A percentile compares a stretch with the other conserved stretches of the same genome.
phyloP scores from a whole-genome alignment of 1,139 yeast genomes.

The Hansenula sp. region DNA sequence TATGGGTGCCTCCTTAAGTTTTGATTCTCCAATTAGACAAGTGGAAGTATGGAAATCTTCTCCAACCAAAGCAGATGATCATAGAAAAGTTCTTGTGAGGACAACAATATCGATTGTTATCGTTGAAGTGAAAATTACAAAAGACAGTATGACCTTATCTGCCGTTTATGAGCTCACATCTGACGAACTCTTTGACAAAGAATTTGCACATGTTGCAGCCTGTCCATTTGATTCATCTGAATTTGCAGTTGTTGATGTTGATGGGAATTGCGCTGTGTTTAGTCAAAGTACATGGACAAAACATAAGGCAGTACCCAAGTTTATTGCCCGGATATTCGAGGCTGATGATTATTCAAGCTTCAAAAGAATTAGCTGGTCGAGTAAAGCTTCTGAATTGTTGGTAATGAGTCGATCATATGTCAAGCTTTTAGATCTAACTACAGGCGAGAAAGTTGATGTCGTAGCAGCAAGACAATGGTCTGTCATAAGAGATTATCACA shows the following conservation, averaged over 20 bases:
- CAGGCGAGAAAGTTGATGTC: slow-evolving; percentile 27
- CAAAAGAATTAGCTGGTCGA: slow-evolving; percentile 46
- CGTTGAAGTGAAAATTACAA: background rate
- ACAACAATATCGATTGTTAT: background rate
- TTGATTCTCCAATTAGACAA: slow-evolving; percentile 38
- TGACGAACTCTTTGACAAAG: slow-evolving; percentile 25
- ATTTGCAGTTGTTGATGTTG: slow-evolving; percentile 44
- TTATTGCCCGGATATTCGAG: slow-evolving; percentile 30
- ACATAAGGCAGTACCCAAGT: no score
- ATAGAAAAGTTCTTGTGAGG: background rate
- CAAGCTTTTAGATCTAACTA: slow-evolving; percentile 27
- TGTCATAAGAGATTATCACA: slow-evolving; percentile 39
- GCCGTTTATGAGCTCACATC: slow-evolving; percentile 9
- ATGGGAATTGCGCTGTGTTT: slow-evolving; percentile 48
- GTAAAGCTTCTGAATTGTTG: slow-evolving; percentile 27
- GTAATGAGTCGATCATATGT: slow-evolving; percentile 44
- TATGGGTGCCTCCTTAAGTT: slow-evolving; percentile 25
- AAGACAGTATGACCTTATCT: no score
- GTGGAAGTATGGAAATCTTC: slow-evolving; percentile 25
- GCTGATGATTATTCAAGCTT: slow-evolving; percentile 53
- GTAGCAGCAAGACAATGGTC: slow-evolving; percentile 59
- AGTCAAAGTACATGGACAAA: no score
- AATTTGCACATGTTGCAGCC: slow-evolving; percentile 43
- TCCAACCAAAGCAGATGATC: background rate
- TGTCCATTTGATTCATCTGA: slow-evolving; percentile 35